Base-by-base conservation (phyloP, 2,329 filamentous ascomycete genomes). In the Arthrobotrys sphaeroides region DNA sequence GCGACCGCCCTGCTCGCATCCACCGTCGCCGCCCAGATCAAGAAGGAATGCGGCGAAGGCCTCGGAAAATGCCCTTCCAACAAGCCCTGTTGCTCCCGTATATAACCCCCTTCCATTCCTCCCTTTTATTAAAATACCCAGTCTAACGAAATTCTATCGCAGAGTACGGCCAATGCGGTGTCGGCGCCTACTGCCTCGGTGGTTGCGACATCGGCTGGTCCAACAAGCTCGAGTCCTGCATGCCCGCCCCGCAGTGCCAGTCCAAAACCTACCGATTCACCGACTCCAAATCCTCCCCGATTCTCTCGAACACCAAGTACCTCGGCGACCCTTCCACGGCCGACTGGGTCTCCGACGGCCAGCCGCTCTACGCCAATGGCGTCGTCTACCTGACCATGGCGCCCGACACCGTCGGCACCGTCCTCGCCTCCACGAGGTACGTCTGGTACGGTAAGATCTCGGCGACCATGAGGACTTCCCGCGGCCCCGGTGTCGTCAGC, bases 361-460 rank as follows among this genome's bases (percentile, higher is more conserved):
- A 88, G 80, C 90, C 93, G 12, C 85, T 91, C 43, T 82, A 85
- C 31, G 90, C 90, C 83, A 84, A 91, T 70, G 88, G 89, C 81
- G 88, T 89, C 77, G 85, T 95, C 1, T 85, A 97, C 60, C 85
- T 99, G 81, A 98, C 94, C 78, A 97, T 99, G 94, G 89, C 92
- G 43, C 88, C 90, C 78, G 87, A 90, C 79, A 94, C 91, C 33
- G 91, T 92, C 42, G 95, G 95, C 66, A 97, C 95, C 7, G 88
- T 99, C 49, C 84, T 99, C 66, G 91, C 93, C 22, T 90, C 88
- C 78, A 94, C 93, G 70, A 86, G 89, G 78, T 98, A 97, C 84
- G 90, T 99, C 84, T 98, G 95, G 95, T 99, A 98, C 83, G 95
- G 95, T 81, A 97, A 91, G 83, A 90, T 97, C 80, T 91, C 90